Conservation (phyloP, 1,284 basidiomycete genomes). For the Cystobasidium sp. region DNA sequence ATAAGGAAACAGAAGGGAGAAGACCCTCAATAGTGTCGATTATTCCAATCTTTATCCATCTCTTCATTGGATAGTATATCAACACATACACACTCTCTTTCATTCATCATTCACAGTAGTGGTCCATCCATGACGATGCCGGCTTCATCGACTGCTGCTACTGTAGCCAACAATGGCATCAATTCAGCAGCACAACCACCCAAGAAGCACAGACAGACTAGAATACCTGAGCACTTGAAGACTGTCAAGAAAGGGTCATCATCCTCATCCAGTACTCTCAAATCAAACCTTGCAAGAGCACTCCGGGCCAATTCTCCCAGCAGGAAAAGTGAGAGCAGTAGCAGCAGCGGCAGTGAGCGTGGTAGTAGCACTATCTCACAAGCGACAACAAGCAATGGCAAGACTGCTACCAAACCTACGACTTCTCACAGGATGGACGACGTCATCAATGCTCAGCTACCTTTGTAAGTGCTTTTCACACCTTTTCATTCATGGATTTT, state of each 20-base stretch:
- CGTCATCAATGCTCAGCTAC: background rate
- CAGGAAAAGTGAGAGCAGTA: conserved; percentile 8
- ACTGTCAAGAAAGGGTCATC: conserved; percentile 34
- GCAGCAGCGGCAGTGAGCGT: conserved; percentile 71
- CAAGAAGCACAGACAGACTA: conserved; percentile 44
- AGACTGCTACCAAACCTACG: background rate
- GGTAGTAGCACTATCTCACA: conserved; percentile 67
- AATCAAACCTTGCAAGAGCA: conserved; percentile 1
- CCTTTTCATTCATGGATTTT: background rate
- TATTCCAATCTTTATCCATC: too few relatives aligned
- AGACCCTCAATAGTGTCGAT: too few relatives aligned
- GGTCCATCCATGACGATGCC: background rate
- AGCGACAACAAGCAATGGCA: conserved; percentile 60
- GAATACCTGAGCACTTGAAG: conserved; percentile 43
- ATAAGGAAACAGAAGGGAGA: too few relatives aligned
- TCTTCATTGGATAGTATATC: too few relatives aligned
- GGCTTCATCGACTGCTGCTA: background rate
- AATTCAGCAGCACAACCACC: conserved; percentile 8
- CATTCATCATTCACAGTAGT: too few relatives aligned
- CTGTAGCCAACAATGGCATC: conserved; percentile 3
- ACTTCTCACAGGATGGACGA: background rate
- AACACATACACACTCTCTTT: too few relatives aligned
- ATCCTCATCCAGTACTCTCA: background rate
- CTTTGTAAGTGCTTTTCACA: background rate
- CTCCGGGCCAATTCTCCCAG: background rate